These are phyloP conservation scores for Gaeumannomyces tritici DNA, from an alignment of 2,329 filamentous ascomycete genomes.

Conservation along the genomic window DNA sequence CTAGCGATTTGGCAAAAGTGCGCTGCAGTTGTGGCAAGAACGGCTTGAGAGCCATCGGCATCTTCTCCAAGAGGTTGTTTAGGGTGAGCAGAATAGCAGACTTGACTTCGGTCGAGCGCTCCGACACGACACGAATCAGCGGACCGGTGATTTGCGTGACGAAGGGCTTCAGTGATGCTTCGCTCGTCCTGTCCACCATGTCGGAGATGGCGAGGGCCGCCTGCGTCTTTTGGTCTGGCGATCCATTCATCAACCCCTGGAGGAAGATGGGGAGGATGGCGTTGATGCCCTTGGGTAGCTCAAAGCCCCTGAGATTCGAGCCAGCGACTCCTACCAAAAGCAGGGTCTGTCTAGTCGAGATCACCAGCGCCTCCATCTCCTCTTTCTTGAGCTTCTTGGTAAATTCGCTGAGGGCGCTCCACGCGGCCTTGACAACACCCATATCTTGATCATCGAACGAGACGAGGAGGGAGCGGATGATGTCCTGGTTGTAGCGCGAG, in stretches of 20 bases:
- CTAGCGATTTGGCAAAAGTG: conserved; percentile 92
- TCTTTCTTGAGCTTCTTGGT: conserved; percentile 90
- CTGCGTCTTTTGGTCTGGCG: conserved; percentile 81
- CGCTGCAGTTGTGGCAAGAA: conserved; percentile 94
- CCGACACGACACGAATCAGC: conserved; percentile 93
- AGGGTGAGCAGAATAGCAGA: conserved; percentile 87
- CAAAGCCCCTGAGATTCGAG: conserved; percentile 76
- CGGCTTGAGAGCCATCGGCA: conserved; percentile 87
- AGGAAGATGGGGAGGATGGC: conserved; percentile 94
- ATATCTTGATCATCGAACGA: conserved; percentile 82
- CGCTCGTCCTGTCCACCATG: conserved; percentile 84
- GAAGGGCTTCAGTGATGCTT: conserved; percentile 81
- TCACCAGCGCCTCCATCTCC: conserved; percentile 90
- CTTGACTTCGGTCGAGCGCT: conserved; percentile 93
- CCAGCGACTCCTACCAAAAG: conserved; percentile 84
- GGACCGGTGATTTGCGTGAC: conserved; percentile 97
- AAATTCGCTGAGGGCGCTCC: conserved; percentile 77
- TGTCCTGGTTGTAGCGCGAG: conserved; percentile 90
- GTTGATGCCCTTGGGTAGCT: conserved; percentile 91
- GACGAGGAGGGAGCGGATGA: conserved; percentile 81
- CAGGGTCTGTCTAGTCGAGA: conserved; percentile 76
- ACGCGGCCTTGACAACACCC: conserved; percentile 81
- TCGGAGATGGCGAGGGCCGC: conserved; percentile 91
- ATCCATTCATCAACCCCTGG: conserved; percentile 96
- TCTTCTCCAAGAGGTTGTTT: conserved; percentile 94